These are phyloP conservation scores for Odontarrhena argentea DNA, from an alignment of 345 rosid species.

Conservation along the genomic window DNA sequence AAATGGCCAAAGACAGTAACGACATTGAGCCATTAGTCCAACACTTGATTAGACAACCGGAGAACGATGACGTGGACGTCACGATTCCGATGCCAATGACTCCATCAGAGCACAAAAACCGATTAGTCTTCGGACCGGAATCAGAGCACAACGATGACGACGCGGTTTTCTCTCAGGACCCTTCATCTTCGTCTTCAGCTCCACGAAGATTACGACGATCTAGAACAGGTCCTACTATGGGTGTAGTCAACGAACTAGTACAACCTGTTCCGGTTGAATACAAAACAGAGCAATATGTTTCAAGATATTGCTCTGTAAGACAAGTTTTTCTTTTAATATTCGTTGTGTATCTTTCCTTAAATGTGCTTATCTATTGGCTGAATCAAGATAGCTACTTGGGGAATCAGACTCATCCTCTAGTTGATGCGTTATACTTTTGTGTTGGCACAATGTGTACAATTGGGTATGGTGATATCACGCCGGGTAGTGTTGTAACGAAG, in stretches of 20 bases:
- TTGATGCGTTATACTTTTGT: conserved; percentile 87
- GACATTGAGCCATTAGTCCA: conserved; percentile 56
- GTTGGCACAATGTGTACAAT: conserved; percentile 94
- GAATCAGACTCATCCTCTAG: conserved; percentile 74
- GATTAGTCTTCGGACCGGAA: conserved; percentile 58
- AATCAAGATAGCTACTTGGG: conserved; percentile 57
- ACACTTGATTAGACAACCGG: conserved; percentile 58
- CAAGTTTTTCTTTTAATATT: conserved; percentile 55
- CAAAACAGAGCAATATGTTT: conserved; percentile 49
- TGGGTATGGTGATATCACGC: conserved; percentile 91
- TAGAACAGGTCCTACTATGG: conserved; percentile 84
- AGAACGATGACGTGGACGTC: conserved; percentile 49
- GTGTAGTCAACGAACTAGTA: conserved; percentile 54
- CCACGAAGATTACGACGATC: conserved; percentile 64
- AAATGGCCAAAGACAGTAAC: conserved; percentile 28
- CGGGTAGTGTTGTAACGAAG: conserved; percentile 61
- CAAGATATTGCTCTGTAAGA: conserved; percentile 54
- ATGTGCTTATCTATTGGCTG: conserved; percentile 69
- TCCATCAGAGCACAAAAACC: conserved; percentile 43
- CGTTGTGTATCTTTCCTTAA: conserved; percentile 61
- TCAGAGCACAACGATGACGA: no score
- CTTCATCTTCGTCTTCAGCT: conserved; percentile 52
- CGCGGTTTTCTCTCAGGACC: conserved; percentile 36
- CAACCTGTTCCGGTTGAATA: conserved; percentile 27
- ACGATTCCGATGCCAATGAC: conserved; percentile 61